Conservation (phyloP, 2,329 filamentous ascomycete species). For the Epichloe glyceriae region DNA sequence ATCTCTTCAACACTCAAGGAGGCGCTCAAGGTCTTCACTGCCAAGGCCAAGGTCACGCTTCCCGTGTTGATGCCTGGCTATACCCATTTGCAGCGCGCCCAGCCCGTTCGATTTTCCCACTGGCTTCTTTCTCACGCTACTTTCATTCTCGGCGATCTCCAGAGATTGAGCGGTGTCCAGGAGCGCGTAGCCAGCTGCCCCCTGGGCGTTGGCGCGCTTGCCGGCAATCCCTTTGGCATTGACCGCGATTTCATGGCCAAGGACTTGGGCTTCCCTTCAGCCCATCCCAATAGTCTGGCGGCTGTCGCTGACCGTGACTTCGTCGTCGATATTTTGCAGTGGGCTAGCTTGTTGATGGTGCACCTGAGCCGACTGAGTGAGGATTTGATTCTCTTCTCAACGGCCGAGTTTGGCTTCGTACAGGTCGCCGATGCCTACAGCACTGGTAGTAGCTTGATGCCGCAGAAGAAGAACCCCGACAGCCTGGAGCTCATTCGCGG, state of each 20-base stretch:
- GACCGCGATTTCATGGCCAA: constrained; percentile 24
- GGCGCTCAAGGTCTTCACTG: neutral
- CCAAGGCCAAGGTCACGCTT: neutral
- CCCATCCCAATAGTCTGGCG: constrained; percentile 58
- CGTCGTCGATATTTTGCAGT: constrained; percentile 50
- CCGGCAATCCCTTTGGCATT: constrained; percentile 17
- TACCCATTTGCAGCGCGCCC: constrained; percentile 15
- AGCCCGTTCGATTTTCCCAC: constrained; percentile 13
- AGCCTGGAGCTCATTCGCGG: constrained; percentile 15
- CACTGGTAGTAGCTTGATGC: constrained; percentile 2
- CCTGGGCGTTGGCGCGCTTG: constrained; percentile 16
- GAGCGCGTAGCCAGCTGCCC: constrained; percentile 15
- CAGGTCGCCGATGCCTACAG: constrained; percentile 1
- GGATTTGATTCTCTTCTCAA: constrained; percentile 1
- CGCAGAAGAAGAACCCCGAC: constrained; percentile 10
- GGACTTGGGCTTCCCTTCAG: constrained; percentile 59
- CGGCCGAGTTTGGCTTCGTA: neutral
- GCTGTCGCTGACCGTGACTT: constrained; percentile 62
- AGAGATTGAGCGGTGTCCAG: constrained; percentile 12
- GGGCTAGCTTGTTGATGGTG: constrained; percentile 6
- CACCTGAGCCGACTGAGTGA: constrained; percentile 6
- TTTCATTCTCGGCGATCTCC: constrained; percentile 14
- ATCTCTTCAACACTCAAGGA: constrained; percentile 6
- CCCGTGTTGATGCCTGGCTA: constrained; percentile 16
- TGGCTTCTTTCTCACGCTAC: constrained; percentile 14